phyloP scores from a whole-genome alignment of 768 basidiomycete genomes.

The Panellus pusillus region DNA sequence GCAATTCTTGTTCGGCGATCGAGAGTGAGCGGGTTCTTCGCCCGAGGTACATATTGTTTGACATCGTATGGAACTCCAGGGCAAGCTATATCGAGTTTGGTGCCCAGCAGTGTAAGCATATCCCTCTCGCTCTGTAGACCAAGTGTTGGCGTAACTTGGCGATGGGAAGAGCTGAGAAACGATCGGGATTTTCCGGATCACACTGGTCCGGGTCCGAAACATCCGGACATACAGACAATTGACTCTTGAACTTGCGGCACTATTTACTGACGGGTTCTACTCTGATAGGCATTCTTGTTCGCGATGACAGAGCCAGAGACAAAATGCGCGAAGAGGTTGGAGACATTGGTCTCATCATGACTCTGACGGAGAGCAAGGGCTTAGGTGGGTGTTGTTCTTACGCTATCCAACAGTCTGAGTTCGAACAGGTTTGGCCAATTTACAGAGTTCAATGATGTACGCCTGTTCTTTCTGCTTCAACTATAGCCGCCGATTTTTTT shows the following conservation, averaged over 20 bases:
- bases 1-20: conserved; percentile 57
- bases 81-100: conserved; percentile 58
- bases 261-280: background rate
- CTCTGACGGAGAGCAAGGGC: conserved; percentile 65
- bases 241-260: too few relatives aligned
- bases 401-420: too few relatives aligned
- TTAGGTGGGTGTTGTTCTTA: conserved; percentile 22
- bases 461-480: background rate
- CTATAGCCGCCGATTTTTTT: background rate
- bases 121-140: background rate
- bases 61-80: conserved; percentile 26
- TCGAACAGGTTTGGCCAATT: too few relatives aligned
- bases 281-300: conserved; percentile 64
- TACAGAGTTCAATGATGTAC: conserved; percentile 60
- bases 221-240: too few relatives aligned
- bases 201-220: too few relatives aligned
- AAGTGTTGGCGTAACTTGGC: background rate
- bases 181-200: too few relatives aligned
- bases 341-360: conserved; percentile 58
- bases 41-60: background rate
- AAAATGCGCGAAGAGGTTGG: conserved; percentile 53
- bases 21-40: conserved; percentile 35
- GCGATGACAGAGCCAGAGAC: conserved; percentile 53
- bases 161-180: too few relatives aligned
- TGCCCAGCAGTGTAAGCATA: conserved; percentile 59